Evolutionary conservation across 176 grass and related monocot genomes (phyloP).

Genomic region (Zoysia japonica): DNA sequence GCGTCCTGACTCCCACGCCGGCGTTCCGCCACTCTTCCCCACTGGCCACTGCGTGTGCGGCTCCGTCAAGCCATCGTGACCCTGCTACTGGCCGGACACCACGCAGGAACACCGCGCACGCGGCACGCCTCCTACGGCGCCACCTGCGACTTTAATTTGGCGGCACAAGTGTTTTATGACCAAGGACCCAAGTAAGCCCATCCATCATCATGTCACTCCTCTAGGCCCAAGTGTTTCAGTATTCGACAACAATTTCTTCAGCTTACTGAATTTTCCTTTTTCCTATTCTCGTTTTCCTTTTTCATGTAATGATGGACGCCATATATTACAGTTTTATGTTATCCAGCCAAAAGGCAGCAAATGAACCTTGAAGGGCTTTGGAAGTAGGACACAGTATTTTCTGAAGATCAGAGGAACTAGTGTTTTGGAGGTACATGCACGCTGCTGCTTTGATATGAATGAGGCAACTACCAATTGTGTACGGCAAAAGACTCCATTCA

Average conservation of each 20-base stretch:
- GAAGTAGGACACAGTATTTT: slow-evolving; percentile 3
- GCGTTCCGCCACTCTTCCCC: slow-evolving; percentile 37
- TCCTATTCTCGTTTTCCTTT: neutral
- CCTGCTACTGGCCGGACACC: slow-evolving; percentile 74
- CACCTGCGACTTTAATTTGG: no score
- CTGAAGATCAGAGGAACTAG: slow-evolving; percentile 20
- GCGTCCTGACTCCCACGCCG: slow-evolving; percentile 46
- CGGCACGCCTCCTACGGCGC: no score
- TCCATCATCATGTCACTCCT: neutral
- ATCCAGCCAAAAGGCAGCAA: slow-evolving; percentile 6
- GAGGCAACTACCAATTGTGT: slow-evolving; percentile 23
- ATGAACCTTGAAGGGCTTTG: neutral
- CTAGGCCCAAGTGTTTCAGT: neutral
- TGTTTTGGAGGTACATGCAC: slow-evolving; percentile 29
- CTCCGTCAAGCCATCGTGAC: slow-evolving; percentile 53
- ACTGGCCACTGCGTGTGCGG: slow-evolving; percentile 36
- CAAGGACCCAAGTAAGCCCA: slow-evolving; percentile 79
- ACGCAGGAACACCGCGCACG: no score
- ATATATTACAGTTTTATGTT: slow-evolving; percentile 60
- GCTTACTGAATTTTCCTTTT: neutral
- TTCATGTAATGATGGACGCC: slow-evolving; percentile 67
- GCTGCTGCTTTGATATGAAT: slow-evolving; percentile 21
- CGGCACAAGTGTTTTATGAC: no score
- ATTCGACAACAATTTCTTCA: neutral
- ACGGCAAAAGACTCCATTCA: slow-evolving; percentile 16